Evolutionary conservation across 2,329 filamentous ascomycete species (phyloP), one percentile per base, ranked within the genome.

Genomic region (Aspergillus bombycis): DNA sequence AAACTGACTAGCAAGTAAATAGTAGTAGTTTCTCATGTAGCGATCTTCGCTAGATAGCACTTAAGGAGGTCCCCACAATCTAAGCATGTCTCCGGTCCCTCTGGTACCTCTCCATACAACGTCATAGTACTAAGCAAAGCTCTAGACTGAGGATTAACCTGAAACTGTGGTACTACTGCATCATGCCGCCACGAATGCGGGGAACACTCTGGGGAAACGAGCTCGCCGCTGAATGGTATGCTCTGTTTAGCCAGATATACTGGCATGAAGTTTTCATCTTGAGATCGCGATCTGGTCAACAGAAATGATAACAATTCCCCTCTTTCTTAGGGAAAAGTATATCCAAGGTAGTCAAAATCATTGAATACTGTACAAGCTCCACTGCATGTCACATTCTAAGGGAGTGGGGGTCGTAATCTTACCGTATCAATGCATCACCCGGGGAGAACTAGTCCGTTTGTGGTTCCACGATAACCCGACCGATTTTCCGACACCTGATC

Each of bases 101-200:
- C 34, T 36, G 45, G 21, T 34, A 53, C 28, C 50, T 34, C 19
- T 23, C 9, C 50, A 32, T 53, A 53, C 50, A 34, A 34, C 50
- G 19, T 53, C 50, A 53, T 53, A 53, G 28, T n/a, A 34, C 26
- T 53, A 34, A 32, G 3, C 52, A 32, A 55, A 55, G 52, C 52
- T 55, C 21, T 38, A 38, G 34, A n/a, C 16, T 10, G 10, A 36
- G 30, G 11, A 23, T 23, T 9, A 38, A 41, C n/a, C 32, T 30
- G 16, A 28, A 19, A 21, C 3, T 26, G 28, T 19, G 11, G 16
- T 30, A 38, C 52, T 36, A 21, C 52, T 55, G 52, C 52, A 41
- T 23, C 36, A 55, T 23, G 34, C 52, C 52, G 32, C 12, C 32
- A 55, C 52, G 32, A 58, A 43, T 58, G 56, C 56, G 56, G 56